Percentiles rank a stretch among this genome's conserved stretches.
Conservation (phyloP, 2,329 filamentous ascomycete genomes). For the Neodidymelliopsis sp. region DNA sequence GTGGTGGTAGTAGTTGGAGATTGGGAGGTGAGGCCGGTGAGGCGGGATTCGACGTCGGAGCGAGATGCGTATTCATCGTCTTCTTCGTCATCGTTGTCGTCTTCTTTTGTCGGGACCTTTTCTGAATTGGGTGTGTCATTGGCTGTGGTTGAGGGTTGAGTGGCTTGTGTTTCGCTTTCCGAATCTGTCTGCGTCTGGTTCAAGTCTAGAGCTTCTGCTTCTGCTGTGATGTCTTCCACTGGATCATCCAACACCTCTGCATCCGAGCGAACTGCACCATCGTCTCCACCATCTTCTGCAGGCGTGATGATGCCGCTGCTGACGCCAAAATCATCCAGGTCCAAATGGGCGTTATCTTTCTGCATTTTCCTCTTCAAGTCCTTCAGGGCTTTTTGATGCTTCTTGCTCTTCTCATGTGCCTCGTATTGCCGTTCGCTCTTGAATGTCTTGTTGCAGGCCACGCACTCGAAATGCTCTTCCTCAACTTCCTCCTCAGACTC, state of each 20-base stretch:
- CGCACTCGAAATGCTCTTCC: conserved; percentile 66
- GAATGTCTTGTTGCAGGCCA: conserved; percentile 71
- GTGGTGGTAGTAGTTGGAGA: conserved; percentile 10
- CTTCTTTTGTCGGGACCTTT: conserved; percentile 3
- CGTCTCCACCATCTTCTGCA: conserved; percentile 41
- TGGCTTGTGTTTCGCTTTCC: conserved; percentile 38
- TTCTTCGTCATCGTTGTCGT: conserved; percentile 33
- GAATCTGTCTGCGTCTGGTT: conserved; percentile 21
- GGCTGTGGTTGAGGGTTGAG: background rate
- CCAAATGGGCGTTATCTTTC: conserved; percentile 73
- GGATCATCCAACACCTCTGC: conserved; percentile 29
- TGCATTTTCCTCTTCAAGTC: conserved; percentile 83
- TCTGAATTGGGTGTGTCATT: conserved; percentile 4
- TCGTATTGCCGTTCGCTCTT: conserved; percentile 93
- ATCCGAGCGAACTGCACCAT: conserved; percentile 13
- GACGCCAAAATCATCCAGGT: conserved; percentile 50
- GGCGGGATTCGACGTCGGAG: conserved; percentile 46
- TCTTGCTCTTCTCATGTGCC: conserved; percentile 95
- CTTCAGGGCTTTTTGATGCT: conserved; percentile 87
- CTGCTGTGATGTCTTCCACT: conserved; percentile 26
- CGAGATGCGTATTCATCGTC: conserved; percentile 50
- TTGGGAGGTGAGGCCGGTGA: conserved; percentile 26
- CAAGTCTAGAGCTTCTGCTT: conserved; percentile 24
- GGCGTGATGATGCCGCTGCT: conserved; percentile 45
- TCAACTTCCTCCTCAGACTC: conserved; percentile 61